Evolutionary conservation across 139 green algal species (phyloP), one percentile per base, ranked within the genome.

Genomic region (Dunaliella primolecta): DNA sequence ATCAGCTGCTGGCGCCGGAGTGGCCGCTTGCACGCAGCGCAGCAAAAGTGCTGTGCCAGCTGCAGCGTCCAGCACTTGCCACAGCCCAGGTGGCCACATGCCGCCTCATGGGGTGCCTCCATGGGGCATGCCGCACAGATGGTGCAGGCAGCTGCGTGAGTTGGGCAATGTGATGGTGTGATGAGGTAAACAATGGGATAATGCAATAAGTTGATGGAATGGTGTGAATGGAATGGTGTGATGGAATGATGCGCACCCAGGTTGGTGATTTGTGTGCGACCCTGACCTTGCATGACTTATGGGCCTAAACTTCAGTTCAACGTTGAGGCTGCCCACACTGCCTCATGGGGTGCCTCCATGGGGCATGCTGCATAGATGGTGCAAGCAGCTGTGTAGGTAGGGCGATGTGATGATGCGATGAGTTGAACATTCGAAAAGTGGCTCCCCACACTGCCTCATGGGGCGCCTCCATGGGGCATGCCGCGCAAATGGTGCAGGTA

Each of bases 31-130:
- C 89, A 92, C 11, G 57, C 85, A 0, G 87, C 86, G 87, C 92
- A 95, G 75, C 84, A 81, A 36, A 89, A 81, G 77, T 89, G 81
- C 11, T 81, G 35, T 1, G 86, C 84, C 77, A 96, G 84, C 46
- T 90, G 82, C 80, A 84, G 76, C 20, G 87, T 25, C 93, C 93
- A 96, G 87, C 93, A 96, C 55, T 76, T 80, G 74, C 93, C 94
- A 88, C 93, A 96, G 2, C 85, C 93, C 38, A 89, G 30, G 80
- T 94, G 87, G 21, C 90, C 90, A 71, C 93, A 96, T 0, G 81
- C 82, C 3, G 87, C 86, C 84, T 90, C 82, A 78, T 94, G 87
- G 1, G 93, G 81, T 23, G 86, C 46, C 21, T 85, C 71, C 85
- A 93, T 93, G 0, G 91, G 90, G 3, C 37, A 32, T 33, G 86